phyloP scores from a whole-genome alignment of 768 basidiomycete genomes.

The Mrakia gelida region DNA sequence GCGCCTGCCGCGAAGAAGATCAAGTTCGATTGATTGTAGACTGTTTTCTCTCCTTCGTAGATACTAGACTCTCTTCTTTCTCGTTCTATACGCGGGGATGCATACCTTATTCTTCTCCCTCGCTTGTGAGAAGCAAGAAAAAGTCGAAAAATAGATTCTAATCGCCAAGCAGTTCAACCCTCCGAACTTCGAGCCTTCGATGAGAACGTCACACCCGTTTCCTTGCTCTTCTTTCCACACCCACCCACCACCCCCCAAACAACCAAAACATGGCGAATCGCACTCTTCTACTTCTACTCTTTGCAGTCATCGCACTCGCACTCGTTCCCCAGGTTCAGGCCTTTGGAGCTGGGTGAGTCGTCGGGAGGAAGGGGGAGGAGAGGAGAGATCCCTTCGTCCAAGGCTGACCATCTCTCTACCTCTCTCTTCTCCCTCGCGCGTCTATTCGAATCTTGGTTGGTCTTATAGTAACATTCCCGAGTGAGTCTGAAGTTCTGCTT shows the following conservation, averaged over 20 bases:
- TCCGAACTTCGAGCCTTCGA: too few species aligned
- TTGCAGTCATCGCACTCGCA: conserved; percentile 7
- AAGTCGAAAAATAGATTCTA: too few species aligned
- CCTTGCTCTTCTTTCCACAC: not conserved
- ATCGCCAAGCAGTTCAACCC: too few species aligned
- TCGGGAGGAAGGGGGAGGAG: not conserved
- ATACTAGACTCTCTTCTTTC: too few species aligned
- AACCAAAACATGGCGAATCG: not conserved
- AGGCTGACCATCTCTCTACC: not conserved
- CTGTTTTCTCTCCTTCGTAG: not conserved
- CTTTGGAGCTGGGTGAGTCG: conserved; percentile 22
- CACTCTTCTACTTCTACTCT: conserved; percentile 3
- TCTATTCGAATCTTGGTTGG: not conserved
- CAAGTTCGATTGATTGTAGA: conserved; percentile 45
- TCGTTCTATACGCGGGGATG: too few species aligned
- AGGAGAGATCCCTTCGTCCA: not conserved
- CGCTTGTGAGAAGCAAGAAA: too few species aligned
- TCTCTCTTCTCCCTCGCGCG: not conserved
- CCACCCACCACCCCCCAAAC: not conserved
- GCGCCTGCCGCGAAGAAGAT: conserved; percentile 50
- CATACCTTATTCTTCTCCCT: too few species aligned
- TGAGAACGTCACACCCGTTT: not conserved
- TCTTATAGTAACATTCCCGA: conserved; percentile 69
- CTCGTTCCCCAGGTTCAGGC: conserved; percentile 21
- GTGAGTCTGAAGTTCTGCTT: conserved; percentile 45